phyloP scores from a whole-genome alignment of 768 basidiomycete genomes.

The Rhodosporidiobolus sp. region DNA sequence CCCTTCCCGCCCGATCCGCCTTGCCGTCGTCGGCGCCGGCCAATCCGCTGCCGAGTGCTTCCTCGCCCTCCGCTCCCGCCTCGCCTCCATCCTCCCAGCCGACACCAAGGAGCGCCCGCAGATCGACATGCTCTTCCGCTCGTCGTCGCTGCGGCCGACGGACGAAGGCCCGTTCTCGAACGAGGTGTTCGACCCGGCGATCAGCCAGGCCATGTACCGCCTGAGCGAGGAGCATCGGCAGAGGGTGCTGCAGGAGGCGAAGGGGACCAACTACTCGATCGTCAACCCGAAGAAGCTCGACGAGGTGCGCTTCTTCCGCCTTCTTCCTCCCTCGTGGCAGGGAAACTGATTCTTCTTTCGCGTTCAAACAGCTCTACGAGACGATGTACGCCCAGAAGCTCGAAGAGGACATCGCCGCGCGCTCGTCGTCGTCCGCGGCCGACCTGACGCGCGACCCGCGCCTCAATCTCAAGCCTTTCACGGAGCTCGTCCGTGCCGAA shows the following conservation, averaged over 20 bases:
- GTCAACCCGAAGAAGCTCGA: constrained; percentile 54
- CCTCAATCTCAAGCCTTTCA: constrained; percentile 51
- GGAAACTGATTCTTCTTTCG: not conserved
- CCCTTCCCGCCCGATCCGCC: constrained; percentile 45
- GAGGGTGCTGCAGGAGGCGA: constrained; percentile 53
- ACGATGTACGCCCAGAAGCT: constrained; percentile 57
- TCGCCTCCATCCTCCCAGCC: constrained; percentile 26
- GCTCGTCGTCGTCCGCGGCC: constrained; percentile 41
- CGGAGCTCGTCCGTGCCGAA: constrained; percentile 13
- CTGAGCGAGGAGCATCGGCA: constrained; percentile 51
- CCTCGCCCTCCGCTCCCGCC: constrained; percentile 20
- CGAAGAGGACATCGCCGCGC: constrained; percentile 52
- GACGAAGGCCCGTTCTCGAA: constrained; percentile 60
- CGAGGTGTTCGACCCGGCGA: constrained; percentile 58
- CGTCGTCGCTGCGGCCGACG: constrained; percentile 56
- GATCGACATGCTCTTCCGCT: constrained; percentile 58
- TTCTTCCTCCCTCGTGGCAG: constrained; percentile 44
- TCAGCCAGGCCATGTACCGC: constrained; percentile 52
- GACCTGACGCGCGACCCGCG: constrained; percentile 50
- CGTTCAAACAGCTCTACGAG: constrained; percentile 53
- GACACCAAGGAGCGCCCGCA: constrained; percentile 47
- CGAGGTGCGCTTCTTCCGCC: constrained; percentile 44
- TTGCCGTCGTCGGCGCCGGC: constrained; percentile 37
- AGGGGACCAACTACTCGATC: constrained; percentile 58
- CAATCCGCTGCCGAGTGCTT: constrained; percentile 38